Base-by-base conservation (phyloP, 2,329 filamentous ascomycete species). In the Sclerotinia minor region DNA sequence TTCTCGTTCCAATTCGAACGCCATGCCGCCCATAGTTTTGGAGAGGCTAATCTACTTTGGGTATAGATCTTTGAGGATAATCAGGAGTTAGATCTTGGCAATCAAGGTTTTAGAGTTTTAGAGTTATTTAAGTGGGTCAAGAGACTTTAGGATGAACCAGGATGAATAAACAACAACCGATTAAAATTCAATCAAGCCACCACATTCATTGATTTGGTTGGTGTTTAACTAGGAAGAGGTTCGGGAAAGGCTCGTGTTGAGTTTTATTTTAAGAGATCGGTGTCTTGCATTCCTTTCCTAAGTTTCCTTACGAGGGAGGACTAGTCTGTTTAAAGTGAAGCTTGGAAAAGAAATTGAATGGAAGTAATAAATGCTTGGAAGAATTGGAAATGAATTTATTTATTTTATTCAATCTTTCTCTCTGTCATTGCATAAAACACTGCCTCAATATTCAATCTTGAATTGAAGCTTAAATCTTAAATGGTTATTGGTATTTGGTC, bases 41-140 rank as follows among this genome's bases (percentile, higher is more conserved):
- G 1, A n/a, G 1, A 2, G 1, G 26, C 24, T 53, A 59, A 26
- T 2, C 47, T 9, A 15, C 3, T 41, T 41, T 0, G 0, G 15
- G 58, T 53, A 64, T 64, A 41, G 32, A 64, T 53, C 13, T 32
- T 9, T 60, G 6, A 32, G 29, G 58, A 60, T 60, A 60, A 24
- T 60, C 58, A 61, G 58, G 58, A 50, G 58, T 38, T 38, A 38
- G 21, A 13, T 45, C 60, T 64, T 64, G 60, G 60, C 47, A 44
- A 9, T 64, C 49, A 64, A 64, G 60, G 60, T 53, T 59, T 53
- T 47, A n/a, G 45, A 47, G 6, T 47, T n/a, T 57, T 64, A 54
- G 24, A 64, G n/a, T 64, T 53, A 52, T 24, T 64, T 41, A 29
- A 35, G 21, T 47, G 41, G 35, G 35, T 35, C 35, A 2, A 35